A percentile compares a stretch with the other conserved stretches of the same genome.
phyloP scores from a whole-genome alignment of 2,329 filamentous ascomycete species.

The Xylaria sp. region DNA sequence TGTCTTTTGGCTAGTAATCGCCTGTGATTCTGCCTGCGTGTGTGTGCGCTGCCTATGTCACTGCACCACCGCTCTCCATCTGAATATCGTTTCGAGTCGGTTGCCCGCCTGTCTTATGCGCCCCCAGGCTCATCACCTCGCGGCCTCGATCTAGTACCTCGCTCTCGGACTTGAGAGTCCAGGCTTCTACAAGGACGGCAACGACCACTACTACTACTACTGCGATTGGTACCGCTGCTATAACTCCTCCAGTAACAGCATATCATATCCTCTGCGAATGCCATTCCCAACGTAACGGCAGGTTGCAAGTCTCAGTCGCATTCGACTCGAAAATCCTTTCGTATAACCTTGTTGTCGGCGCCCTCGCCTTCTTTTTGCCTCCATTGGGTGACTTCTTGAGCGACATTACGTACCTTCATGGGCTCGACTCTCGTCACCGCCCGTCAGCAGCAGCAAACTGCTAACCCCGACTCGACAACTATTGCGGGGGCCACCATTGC shows the following conservation, averaged over 20 bases:
- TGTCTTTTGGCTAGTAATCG: slow-evolving; percentile 16
- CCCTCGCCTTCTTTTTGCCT: background rate
- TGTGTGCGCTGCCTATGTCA: slow-evolving; percentile 26
- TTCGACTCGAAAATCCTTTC: slow-evolving; percentile 6
- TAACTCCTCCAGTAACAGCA: background rate
- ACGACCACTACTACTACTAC: background rate
- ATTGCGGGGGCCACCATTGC: slow-evolving; percentile 23
- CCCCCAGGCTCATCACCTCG: slow-evolving; percentile 1
- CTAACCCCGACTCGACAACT: slow-evolving; percentile 24
- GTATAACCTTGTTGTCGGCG: background rate
- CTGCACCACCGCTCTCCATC: slow-evolving; percentile 2
- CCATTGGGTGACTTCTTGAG: slow-evolving; percentile 15
- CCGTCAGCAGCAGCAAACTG: slow-evolving; percentile 40
- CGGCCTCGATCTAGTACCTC: slow-evolving; percentile 13
- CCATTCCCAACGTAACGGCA: slow-evolving; percentile 19
- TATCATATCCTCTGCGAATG: slow-evolving; percentile 18
- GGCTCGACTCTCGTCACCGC: slow-evolving; percentile 54
- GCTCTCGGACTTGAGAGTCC: background rate
- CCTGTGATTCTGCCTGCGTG: slow-evolving; percentile 1
- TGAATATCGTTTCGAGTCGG: slow-evolving; percentile 9
- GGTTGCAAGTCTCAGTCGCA: background rate
- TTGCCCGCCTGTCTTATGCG: slow-evolving; percentile 19
- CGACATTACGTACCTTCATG: slow-evolving; percentile 46
- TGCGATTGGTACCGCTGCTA: background rate
- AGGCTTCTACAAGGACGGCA: background rate